A percentile compares a stretch with the other conserved stretches of the same genome.
phyloP scores from a whole-genome alignment of 495 filamentous ascomycete genomes.

The Tuber brumale region DNA sequence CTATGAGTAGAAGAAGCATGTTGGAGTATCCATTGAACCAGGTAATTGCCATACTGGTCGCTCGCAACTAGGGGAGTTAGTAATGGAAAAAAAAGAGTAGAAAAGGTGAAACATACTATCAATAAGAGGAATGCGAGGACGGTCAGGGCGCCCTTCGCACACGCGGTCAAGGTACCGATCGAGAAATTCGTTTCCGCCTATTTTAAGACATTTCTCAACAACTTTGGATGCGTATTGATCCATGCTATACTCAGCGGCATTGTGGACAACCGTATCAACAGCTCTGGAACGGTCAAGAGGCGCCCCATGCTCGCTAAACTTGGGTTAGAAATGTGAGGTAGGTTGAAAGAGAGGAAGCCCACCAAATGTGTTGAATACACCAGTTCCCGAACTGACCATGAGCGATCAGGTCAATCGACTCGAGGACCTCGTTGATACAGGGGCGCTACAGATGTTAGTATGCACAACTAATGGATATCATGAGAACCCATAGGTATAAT shows the following conservation, averaged over 20 bases:
- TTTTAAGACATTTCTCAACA: conserved; percentile 97
- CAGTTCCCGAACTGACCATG: conserved; percentile 99
- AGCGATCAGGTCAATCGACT: conserved; percentile 87
- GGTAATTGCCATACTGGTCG: conserved; percentile 97
- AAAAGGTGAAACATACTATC: conserved; percentile 58
- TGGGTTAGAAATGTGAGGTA: conserved; percentile 13
- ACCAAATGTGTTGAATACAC: conserved; percentile 98
- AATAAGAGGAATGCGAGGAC: conserved; percentile 92
- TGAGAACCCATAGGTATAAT: neutral
- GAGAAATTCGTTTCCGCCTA: conserved; percentile 84
- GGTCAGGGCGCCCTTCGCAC: conserved; percentile 81
- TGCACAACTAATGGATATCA: conserved; percentile 14
- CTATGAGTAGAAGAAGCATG: conserved; percentile 79
- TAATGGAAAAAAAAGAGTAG: conserved; percentile 2
- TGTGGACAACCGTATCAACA: conserved; percentile 87
- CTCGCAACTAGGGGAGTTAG: conserved; percentile 64
- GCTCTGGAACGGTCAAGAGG: conserved; percentile 86
- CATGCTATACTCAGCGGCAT: conserved; percentile 94
- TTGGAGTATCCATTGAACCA: conserved; percentile 92
- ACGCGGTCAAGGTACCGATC: conserved; percentile 88
- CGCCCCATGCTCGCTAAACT: conserved; percentile 68
- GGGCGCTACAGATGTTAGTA: conserved; percentile 62
- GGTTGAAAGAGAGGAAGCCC: conserved; percentile 2
- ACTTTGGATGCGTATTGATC: conserved; percentile 99
- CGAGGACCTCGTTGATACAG: conserved; percentile 91